phyloP scores from a whole-genome alignment of 345 rosid species.

The Acer negundo region DNA sequence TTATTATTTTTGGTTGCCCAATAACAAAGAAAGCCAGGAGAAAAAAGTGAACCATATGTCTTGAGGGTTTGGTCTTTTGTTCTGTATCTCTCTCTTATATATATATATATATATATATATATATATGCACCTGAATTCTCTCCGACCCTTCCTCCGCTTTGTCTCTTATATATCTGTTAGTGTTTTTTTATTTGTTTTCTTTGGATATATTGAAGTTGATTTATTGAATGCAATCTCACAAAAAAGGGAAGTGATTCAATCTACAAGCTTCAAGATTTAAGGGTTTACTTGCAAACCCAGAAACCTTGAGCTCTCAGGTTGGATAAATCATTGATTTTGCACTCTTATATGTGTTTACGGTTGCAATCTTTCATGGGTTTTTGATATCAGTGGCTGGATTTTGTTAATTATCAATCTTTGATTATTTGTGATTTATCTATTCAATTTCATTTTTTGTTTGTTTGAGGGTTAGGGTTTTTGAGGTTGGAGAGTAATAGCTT shows the following conservation, averaged over 20 bases:
- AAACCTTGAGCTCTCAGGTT: conserved; percentile 28
- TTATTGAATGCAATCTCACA: conserved; percentile 32
- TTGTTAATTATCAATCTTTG: conserved; percentile 21
- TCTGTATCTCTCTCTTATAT: not conserved
- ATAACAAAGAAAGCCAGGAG: not conserved
- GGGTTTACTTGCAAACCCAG: conserved; percentile 30
- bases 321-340: conserved; percentile 20
- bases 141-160: conserved; percentile 28
- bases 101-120: no score
- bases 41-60: conserved; percentile 1
- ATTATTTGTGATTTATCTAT: conserved; percentile 8
- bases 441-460: conserved; percentile 28
- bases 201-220: conserved; percentile 16
- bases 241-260: conserved; percentile 21
- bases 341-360: conserved; percentile 21
- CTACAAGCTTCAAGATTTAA: conserved; percentile 28
- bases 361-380: conserved; percentile 23
- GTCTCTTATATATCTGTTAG: not conserved
- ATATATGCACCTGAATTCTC: conserved; percentile 32
- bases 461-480: conserved; percentile 36
- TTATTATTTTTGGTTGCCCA: conserved; percentile 5
- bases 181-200: not conserved
- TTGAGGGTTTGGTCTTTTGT: conserved; percentile 30
- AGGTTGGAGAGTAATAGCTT: conserved; percentile 11
- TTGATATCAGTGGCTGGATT: conserved; percentile 20